Conservation (phyloP, 768 basidiomycete species). For the Sporobolomyces phaffii region DNA sequence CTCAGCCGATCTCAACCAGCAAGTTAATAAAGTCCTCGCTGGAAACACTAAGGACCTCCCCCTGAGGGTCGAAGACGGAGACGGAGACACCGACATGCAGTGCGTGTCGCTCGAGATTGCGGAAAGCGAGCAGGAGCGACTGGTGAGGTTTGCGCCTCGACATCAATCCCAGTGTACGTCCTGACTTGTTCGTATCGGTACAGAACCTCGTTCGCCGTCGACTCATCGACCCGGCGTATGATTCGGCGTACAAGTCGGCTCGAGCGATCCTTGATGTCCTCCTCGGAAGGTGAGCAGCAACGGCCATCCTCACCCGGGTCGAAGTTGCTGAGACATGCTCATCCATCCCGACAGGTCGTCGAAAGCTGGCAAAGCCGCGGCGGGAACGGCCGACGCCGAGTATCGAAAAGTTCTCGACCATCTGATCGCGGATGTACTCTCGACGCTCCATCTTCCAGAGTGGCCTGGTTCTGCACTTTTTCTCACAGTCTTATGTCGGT, state of each 20-base stretch:
- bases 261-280: constrained; percentile 74
- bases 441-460: constrained; percentile 88
- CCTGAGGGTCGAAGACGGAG: constrained; percentile 49
- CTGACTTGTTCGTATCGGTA: no score
- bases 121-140: constrained; percentile 4
- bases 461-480: constrained; percentile 90
- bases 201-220: constrained; percentile 1
- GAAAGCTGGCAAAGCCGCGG: constrained; percentile 79
- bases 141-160: no score
- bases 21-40: constrained; percentile 34
- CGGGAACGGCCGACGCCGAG: constrained; percentile 88
- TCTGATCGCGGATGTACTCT: constrained; percentile 76
- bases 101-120: constrained; percentile 16
- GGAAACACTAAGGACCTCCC: not conserved
- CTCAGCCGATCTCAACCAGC: constrained; percentile 66
- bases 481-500: constrained; percentile 70
- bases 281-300: constrained; percentile 56
- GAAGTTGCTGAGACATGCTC: not conserved
- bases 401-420: constrained; percentile 89
- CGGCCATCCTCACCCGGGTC: no score
- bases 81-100: constrained; percentile 6
- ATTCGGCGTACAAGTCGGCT: constrained; percentile 76
- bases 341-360: constrained; percentile 30
- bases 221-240: constrained; percentile 55
- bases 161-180: no score